These are phyloP conservation scores for Micractinium conductrix DNA, from an alignment of 139 green algal species.

Conservation along the genomic window DNA sequence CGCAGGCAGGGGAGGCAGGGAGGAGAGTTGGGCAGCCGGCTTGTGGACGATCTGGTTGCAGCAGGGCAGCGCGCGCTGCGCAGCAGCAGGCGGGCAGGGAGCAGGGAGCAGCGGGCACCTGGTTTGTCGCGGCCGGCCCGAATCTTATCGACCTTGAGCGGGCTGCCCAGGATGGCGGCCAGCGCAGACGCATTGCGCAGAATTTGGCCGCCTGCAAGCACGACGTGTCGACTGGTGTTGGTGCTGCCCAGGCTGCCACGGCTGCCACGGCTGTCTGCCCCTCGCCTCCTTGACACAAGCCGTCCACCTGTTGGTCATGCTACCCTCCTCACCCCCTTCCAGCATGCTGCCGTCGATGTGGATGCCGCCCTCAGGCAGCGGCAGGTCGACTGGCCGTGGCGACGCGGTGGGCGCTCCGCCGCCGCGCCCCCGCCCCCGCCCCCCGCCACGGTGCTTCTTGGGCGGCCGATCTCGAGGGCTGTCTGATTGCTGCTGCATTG, in stretches of 20 bases:
- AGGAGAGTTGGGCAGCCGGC: too few relatives aligned
- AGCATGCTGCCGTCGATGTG: slow-evolving; percentile 65
- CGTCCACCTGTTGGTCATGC: too few relatives aligned
- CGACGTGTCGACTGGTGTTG: neutral
- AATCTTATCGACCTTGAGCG: slow-evolving; percentile 66
- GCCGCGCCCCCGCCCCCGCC: neutral
- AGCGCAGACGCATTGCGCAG: slow-evolving; percentile 77
- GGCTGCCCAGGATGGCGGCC: slow-evolving; percentile 52
- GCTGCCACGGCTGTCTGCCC: too few relatives aligned
- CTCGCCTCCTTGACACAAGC: too few relatives aligned
- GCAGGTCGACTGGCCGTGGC: neutral
- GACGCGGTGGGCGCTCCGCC: too few relatives aligned
- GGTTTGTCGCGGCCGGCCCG: slow-evolving; percentile 52
- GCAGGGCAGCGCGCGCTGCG: too few relatives aligned
- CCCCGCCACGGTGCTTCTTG: neutral
- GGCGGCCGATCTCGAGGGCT: too few relatives aligned
- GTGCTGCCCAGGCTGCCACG: neutral
- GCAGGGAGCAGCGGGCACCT: too few relatives aligned
- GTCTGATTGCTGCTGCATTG: too few relatives aligned
- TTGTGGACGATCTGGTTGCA: too few relatives aligned
- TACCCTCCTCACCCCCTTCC: slow-evolving; percentile 66
- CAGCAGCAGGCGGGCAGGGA: too few relatives aligned
- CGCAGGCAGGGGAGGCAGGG: too few relatives aligned
- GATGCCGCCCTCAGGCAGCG: neutral
- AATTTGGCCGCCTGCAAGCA: slow-evolving; percentile 72